Percentiles rank a stretch among this genome's conserved stretches.
Conservation (phyloP, 1,284 basidiomycete species). For the Ceratobasidium sp. region DNA sequence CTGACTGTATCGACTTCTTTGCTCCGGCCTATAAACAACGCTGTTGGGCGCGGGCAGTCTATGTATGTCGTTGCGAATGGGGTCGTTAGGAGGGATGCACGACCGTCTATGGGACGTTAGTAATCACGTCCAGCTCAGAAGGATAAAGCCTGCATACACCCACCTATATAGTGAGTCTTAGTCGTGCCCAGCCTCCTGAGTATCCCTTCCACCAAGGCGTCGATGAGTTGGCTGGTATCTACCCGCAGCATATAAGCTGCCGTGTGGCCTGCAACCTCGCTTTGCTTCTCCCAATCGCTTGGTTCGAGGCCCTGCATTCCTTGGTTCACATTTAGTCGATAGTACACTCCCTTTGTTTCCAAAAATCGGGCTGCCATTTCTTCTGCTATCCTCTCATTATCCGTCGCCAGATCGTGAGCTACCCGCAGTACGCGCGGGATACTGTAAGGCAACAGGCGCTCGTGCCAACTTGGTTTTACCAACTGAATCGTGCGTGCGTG, state of each 20-base stretch:
- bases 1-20: not conserved
- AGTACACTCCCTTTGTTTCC: slow-evolving; percentile 2
- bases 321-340: too few relatives aligned
- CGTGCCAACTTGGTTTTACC: not conserved
- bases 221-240: not conserved
- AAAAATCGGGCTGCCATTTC: not conserved
- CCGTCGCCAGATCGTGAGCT: slow-evolving; percentile 10
- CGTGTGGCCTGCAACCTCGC: slow-evolving; percentile 8
- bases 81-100: not conserved
- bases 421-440: not conserved
- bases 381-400: slow-evolving; percentile 16
- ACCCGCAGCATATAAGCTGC: not conserved
- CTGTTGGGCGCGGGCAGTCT: not conserved
- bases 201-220: not conserved
- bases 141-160: too few relatives aligned
- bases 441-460: not conserved
- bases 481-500: not conserved
- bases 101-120: too few relatives aligned
- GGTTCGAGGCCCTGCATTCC: slow-evolving; percentile 6
- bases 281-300: not conserved
- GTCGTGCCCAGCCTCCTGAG: not conserved
- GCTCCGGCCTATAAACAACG: not conserved
- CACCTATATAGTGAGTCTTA: slow-evolving; percentile 9
- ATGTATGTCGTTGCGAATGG: not conserved
- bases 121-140: too few relatives aligned